Evolutionary conservation across 441 rosid species (phyloP).

Genomic region (Gossypium schwendimanii): DNA sequence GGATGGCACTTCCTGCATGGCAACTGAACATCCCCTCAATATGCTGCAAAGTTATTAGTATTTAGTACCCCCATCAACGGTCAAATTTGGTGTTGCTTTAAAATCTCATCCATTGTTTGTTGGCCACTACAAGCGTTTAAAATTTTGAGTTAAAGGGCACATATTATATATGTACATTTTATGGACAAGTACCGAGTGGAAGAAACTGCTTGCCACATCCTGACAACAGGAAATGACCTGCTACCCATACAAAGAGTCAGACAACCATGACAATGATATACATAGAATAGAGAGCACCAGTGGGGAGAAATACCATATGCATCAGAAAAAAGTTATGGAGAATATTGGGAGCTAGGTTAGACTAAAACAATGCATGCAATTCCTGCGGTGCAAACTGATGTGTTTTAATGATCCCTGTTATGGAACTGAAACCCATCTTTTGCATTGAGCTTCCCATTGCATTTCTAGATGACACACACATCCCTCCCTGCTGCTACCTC

Average conservation of each 20-base stretch:
- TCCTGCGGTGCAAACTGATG: too few relatives aligned
- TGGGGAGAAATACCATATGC: neutral
- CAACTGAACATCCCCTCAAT: neutral
- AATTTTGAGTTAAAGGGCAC: neutral
- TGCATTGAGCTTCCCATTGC: too few relatives aligned
- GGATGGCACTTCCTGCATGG: neutral
- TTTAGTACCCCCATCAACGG: too few relatives aligned
- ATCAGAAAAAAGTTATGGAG: neutral
- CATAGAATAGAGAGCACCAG: neutral
- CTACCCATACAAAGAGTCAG: neutral
- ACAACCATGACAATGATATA: neutral
- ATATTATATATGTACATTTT: neutral
- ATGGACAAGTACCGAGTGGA: neutral
- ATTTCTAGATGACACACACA: too few relatives aligned
- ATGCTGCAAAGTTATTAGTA: too few relatives aligned
- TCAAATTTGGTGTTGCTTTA: neutral
- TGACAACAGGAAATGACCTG: neutral
- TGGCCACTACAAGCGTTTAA: neutral
- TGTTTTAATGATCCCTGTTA: too few relatives aligned
- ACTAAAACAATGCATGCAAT: neutral
- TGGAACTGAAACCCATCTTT: too few relatives aligned
- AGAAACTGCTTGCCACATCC: neutral
- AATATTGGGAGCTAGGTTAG: neutral
- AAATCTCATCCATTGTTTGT: neutral
- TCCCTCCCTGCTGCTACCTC: too few relatives aligned